Percentiles rank a stretch among this genome's conserved stretches.
Conservation (phyloP, 306 rosid species). For the Betula pendula region DNA sequence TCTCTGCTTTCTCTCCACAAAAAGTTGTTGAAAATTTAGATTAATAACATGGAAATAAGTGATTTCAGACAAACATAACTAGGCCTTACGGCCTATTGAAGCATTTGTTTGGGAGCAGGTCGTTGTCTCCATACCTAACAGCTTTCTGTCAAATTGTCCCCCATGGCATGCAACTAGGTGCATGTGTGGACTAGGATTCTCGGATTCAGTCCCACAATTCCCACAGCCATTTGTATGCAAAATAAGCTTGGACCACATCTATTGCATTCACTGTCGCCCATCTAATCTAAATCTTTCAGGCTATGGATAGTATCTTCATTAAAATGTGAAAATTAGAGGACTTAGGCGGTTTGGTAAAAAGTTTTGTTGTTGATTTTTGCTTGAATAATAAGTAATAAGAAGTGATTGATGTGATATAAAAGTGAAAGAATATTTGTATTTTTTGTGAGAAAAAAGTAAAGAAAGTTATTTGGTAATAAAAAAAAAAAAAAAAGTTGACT, state of each 20-base stretch:
- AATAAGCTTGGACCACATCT: slow-evolving; percentile 32
- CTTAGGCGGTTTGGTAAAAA: too few relatives aligned
- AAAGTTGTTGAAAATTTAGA: not conserved
- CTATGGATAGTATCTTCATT: too few relatives aligned
- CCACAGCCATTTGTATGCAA: slow-evolving; percentile 33
- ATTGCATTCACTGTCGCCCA: not conserved
- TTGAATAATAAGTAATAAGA: too few relatives aligned
- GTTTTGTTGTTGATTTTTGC: too few relatives aligned
- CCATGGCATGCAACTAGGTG: slow-evolving; percentile 9
- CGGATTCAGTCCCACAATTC: slow-evolving; percentile 22
- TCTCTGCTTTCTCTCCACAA: not conserved
- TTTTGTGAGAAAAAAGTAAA: too few relatives aligned
- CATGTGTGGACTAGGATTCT: slow-evolving; percentile 44
- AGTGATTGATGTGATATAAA: too few relatives aligned
- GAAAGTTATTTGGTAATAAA: too few relatives aligned
- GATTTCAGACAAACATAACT: not conserved
- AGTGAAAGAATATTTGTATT: too few relatives aligned
- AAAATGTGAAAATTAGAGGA: too few relatives aligned
- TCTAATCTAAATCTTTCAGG: not conserved
- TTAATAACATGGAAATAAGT: not conserved
- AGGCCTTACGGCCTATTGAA: slow-evolving; percentile 28
- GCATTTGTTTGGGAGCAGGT: slow-evolving; percentile 36
- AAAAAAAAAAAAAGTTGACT: too few relatives aligned
- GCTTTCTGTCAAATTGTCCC: slow-evolving; percentile 32
- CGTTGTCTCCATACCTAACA: slow-evolving; percentile 53